phyloP scores from a whole-genome alignment of 352 stramenopile genomes.

The Pythium monospermum region DNA sequence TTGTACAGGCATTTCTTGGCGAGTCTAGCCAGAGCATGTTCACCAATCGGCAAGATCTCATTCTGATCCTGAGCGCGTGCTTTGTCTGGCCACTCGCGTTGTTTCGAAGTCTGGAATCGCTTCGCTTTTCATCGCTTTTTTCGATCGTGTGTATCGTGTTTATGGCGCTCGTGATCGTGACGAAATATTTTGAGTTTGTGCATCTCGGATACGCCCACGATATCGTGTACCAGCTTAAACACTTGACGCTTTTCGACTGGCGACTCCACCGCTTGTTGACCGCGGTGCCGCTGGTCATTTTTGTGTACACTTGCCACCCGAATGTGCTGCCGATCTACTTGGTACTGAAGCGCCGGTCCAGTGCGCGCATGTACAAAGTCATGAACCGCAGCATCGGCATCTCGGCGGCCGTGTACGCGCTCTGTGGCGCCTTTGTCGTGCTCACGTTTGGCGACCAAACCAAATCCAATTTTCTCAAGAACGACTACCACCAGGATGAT shows the following conservation, averaged over 20 bases:
- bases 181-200: constrained; percentile 89
- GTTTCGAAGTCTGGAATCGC: constrained; percentile 72
- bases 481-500: constrained; percentile 76
- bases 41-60: constrained; percentile 58
- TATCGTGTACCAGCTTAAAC: constrained; percentile 69
- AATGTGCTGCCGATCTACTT: constrained; percentile 88
- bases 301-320: constrained; percentile 85
- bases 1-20: constrained; percentile 35
- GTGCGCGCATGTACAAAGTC: constrained; percentile 84
- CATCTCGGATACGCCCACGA: constrained; percentile 51
- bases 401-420: constrained; percentile 63
- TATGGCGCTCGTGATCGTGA: constrained; percentile 82
- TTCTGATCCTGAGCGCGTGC: constrained; percentile 47
- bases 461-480: constrained; percentile 83
- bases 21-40: constrained; percentile 44
- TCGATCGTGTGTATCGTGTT: constrained; percentile 87
- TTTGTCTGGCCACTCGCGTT: constrained; percentile 82
- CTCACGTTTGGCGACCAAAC: constrained; percentile 80
- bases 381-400: constrained; percentile 83
- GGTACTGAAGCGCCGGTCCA: constrained; percentile 82
- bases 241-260: constrained; percentile 75
- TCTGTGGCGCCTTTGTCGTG: constrained; percentile 80
- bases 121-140: constrained; percentile 86
- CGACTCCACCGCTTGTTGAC: constrained; percentile 52
- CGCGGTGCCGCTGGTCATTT: constrained; percentile 80